Evolutionary conservation across 768 basidiomycete species (phyloP).

Genomic region (Lepiota brunneoincarnata): DNA sequence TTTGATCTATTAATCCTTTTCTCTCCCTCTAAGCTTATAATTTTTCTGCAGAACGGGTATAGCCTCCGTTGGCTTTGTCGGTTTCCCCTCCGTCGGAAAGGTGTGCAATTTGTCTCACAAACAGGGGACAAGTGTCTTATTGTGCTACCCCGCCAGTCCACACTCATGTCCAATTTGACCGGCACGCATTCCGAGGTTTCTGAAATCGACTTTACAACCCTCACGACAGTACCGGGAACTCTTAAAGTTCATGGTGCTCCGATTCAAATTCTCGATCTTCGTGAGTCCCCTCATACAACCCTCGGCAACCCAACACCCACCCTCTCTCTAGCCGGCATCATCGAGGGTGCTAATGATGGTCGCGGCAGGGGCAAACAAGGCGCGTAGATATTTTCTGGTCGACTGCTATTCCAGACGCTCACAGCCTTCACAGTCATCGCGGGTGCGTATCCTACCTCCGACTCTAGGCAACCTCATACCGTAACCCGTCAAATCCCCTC

Average conservation of each 20-base stretch:
- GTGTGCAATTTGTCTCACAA: conserved; percentile 30
- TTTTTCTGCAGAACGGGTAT: conserved; percentile 72
- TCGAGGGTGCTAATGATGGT: conserved; percentile 96
- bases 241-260: conserved; percentile 94
- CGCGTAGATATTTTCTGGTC: conserved; percentile 28
- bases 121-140: not conserved
- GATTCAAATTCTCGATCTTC: conserved; percentile 91
- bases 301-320: not conserved
- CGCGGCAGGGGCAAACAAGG: conserved; percentile 95
- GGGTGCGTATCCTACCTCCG: conserved; percentile 42
- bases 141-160: conserved; percentile 58
- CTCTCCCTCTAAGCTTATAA: conserved; percentile 4
- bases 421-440: conserved; percentile 57
- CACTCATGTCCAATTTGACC: conserved; percentile 92
- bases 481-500: conserved; percentile 15
- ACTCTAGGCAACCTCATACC: not conserved
- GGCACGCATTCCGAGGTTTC: conserved; percentile 97
- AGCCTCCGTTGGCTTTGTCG: conserved; percentile 92
- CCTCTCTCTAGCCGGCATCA: conserved; percentile 76
- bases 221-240: conserved; percentile 94
- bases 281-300: conserved; percentile 40
- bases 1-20: conserved; percentile 15
- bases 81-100: conserved; percentile 95
- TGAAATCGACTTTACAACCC: conserved; percentile 94
- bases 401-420: not conserved